Conservation (phyloP, 176 grass and related monocot species). For the Miscanthus lutarioriparius region DNA sequence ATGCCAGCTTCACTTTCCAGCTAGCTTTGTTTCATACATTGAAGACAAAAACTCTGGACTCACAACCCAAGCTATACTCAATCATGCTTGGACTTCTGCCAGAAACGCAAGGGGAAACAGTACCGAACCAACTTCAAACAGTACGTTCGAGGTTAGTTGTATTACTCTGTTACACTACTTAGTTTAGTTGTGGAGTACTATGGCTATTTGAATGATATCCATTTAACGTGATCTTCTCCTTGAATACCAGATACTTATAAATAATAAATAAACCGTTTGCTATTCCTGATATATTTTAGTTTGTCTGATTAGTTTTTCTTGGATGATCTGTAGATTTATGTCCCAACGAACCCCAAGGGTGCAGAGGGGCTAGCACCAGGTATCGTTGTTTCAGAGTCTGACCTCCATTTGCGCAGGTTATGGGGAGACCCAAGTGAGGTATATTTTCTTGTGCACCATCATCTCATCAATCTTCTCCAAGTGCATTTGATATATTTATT, state of each 20-base stretch:
- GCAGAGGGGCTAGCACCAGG: conserved; percentile 63
- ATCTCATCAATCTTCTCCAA: neutral
- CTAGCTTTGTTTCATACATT: conserved; percentile 58
- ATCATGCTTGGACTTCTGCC: conserved; percentile 65
- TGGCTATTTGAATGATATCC: neutral
- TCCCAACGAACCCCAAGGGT: conserved; percentile 68
- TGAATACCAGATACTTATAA: neutral
- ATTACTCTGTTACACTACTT: neutral
- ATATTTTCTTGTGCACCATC: conserved; percentile 11
- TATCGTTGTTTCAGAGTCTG: conserved; percentile 59
- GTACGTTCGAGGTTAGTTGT: conserved; percentile 50
- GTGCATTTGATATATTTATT: neutral
- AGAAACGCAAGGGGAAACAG: conserved; percentile 56
- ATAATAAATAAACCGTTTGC: neutral
- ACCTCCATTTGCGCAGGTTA: conserved; percentile 70
- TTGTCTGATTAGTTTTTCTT: neutral
- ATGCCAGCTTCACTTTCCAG: conserved; percentile 77
- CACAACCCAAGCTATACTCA: conserved; percentile 64
- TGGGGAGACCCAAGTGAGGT: conserved; percentile 81
- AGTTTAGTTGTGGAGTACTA: conserved; percentile 3
- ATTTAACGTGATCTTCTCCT: neutral
- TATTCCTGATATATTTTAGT: conserved; percentile 17
- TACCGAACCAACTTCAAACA: conserved; percentile 45
- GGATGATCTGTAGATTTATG: conserved; percentile 48
- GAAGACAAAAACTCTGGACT: conserved; percentile 69